Percentiles rank a stretch among this genome's conserved stretches.
phyloP scores from a whole-genome alignment of 805 yeast species.

The Yarrowia osloensis region DNA sequence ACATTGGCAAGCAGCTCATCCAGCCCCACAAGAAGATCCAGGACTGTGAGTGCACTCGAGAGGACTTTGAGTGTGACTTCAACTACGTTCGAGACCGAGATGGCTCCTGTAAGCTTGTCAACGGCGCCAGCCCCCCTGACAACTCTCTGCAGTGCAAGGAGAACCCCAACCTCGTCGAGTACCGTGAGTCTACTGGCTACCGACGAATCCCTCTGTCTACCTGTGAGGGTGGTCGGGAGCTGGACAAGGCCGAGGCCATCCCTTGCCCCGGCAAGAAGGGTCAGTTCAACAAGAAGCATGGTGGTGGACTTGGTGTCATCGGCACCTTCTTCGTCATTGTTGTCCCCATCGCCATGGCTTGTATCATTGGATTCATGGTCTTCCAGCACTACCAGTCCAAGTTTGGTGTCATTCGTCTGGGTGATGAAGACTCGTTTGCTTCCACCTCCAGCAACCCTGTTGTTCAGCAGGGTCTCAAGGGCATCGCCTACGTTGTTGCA shows the following conservation, averaged over 20 bases:
- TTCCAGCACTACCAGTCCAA: conserved; percentile 79
- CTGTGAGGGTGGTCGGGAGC: conserved; percentile 75
- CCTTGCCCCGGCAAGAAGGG: conserved; percentile 88
- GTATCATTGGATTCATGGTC: conserved; percentile 64
- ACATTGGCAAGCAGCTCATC: conserved; percentile 42
- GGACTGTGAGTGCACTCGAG: conserved; percentile 81
- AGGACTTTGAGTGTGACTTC: conserved; percentile 92
- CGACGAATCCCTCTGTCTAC: conserved; percentile 82
- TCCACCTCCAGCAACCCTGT: conserved; percentile 33
- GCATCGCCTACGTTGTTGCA: conserved; percentile 41
- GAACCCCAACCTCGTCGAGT: conserved; percentile 60
- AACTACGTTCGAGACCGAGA: conserved; percentile 70
- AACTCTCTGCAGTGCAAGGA: conserved; percentile 59
- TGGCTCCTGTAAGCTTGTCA: conserved; percentile 84
- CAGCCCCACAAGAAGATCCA: conserved; percentile 59
- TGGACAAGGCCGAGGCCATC: conserved; percentile 63
- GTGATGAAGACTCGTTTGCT: conserved; percentile 51
- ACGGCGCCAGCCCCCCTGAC: conserved; percentile 69
- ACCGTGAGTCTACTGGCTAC: conserved; percentile 89
- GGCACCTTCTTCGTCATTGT: conserved; percentile 54
- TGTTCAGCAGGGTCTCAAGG: conserved; percentile 38
- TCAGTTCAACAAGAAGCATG: conserved; percentile 56
- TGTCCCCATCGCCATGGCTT: conserved; percentile 57
- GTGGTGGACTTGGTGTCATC: conserved; percentile 54
- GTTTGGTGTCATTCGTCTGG: conserved; percentile 84